Percentiles rank a stretch among this genome's conserved stretches.
Conservation (phyloP, 2,329 filamentous ascomycete genomes). For the Trichoderma cornu-damae region DNA sequence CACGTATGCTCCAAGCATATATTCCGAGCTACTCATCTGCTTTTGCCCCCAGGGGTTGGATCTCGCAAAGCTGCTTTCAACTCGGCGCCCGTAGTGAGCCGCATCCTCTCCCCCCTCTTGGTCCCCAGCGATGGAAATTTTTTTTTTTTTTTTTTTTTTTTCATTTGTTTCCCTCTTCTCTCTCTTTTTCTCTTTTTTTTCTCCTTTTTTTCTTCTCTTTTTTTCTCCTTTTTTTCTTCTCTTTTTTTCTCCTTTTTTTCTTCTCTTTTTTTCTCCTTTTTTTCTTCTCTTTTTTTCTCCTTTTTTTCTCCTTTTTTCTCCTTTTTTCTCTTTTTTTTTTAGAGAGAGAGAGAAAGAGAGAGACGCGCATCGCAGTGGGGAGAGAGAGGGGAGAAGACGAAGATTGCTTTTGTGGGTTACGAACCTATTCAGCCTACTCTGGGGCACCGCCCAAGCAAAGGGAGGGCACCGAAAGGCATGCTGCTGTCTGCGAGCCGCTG, state of each 20-base stretch:
- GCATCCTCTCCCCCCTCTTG: slow-evolving; percentile 38
- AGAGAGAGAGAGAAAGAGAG: no score
- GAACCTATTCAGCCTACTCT: slow-evolving; percentile 17
- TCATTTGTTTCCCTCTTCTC: slow-evolving; percentile 28
- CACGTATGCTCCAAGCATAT: not conserved
- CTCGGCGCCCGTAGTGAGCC: slow-evolving; percentile 85
- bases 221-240: not conserved
- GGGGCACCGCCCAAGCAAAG: no score
- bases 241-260: not conserved
- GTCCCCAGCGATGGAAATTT: slow-evolving; percentile 4
- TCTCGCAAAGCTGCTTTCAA: slow-evolving; percentile 44
- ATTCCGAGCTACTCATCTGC: not conserved
- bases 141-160: not conserved
- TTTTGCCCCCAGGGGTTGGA: no score
- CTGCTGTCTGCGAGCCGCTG: not conserved
- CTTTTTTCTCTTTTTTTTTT: not conserved
- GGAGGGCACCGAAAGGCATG: not conserved
- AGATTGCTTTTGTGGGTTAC: slow-evolving; percentile 17
- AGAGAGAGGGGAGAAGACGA: slow-evolving; percentile 26
- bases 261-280: not conserved
- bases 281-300: not conserved
- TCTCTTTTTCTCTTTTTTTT: slow-evolving; percentile 10
- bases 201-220: no score
- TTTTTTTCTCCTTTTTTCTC: not conserved
- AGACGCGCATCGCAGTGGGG: slow-evolving; percentile 27